These are phyloP conservation scores for Westerdykella ornata DNA, from an alignment of 2,329 filamentous ascomycete genomes.

Conservation along the genomic window DNA sequence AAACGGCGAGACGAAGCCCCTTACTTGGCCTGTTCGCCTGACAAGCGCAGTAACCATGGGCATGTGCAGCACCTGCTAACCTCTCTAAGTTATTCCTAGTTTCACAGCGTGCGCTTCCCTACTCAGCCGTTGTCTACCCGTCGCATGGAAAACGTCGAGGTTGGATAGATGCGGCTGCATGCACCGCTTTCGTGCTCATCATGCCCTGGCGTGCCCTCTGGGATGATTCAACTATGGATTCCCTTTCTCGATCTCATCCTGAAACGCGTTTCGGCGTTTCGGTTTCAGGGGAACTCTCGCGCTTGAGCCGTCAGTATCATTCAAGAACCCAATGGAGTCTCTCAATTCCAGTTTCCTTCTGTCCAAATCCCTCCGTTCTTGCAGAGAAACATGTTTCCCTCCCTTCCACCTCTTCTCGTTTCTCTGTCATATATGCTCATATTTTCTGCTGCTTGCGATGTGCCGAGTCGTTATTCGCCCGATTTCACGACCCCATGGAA, in stretches of 20 bases:
- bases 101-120: too few relatives aligned
- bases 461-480: slow-evolving; percentile 7
- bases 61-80: too few relatives aligned
- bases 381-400: neutral
- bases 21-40: too few relatives aligned
- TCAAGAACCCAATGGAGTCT: neutral
- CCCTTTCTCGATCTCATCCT: slow-evolving; percentile 1
- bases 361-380: neutral
- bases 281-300: neutral
- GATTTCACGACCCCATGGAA: slow-evolving; percentile 10
- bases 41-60: too few relatives aligned
- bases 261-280: slow-evolving; percentile 15
- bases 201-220: too few relatives aligned
- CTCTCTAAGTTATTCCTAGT: too few relatives aligned
- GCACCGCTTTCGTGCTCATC: too few relatives aligned
- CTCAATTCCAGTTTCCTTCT: neutral
- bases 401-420: neutral
- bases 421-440: slow-evolving; percentile 1
- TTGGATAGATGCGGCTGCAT: too few relatives aligned
- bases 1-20: too few relatives aligned
- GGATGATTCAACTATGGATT: too few relatives aligned
- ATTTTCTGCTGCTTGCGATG: slow-evolving; percentile 7
- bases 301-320: neutral
- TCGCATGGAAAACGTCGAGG: too few relatives aligned
- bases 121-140: too few relatives aligned